Percentiles rank a stretch among this genome's conserved stretches.
Conservation (phyloP, 192 early-diverging fungal genomes). For the Rhizophagus sp. region DNA sequence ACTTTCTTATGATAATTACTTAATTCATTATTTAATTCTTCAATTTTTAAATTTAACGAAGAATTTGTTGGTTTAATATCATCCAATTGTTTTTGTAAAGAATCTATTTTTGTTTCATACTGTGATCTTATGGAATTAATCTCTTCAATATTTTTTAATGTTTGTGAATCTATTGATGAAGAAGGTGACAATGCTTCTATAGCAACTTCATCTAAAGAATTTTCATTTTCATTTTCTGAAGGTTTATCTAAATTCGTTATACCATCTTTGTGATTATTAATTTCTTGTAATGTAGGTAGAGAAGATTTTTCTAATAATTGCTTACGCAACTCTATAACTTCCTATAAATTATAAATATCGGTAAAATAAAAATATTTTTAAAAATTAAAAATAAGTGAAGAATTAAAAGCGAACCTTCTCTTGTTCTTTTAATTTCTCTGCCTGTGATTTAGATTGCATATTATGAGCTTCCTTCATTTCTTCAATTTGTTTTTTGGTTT, state of each 20-base stretch:
- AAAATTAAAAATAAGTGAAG: background rate
- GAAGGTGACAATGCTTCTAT: background rate
- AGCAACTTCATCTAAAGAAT: slow-evolving; percentile 12
- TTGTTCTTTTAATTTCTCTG: slow-evolving; percentile 36
- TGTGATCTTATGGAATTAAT: background rate
- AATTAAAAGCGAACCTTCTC: slow-evolving; percentile 30
- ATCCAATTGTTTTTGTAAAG: background rate
- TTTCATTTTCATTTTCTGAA: slow-evolving; percentile 29
- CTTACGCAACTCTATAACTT: background rate
- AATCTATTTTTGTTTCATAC: background rate
- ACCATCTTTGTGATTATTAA: background rate
- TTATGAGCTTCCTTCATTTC: slow-evolving; percentile 40
- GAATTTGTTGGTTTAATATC: background rate
- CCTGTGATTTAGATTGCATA: slow-evolving; percentile 34
- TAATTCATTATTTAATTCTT: background rate
- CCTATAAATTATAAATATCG: background rate
- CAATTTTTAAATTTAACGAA: background rate
- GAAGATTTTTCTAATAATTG: background rate
- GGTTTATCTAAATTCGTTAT: background rate
- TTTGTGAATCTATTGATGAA: background rate
- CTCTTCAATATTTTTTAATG: background rate
- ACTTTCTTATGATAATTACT: slow-evolving; percentile 1
- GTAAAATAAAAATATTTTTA: background rate
- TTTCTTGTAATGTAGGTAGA: background rate
- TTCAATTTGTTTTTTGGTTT: slow-evolving; percentile 22